Conservation (phyloP, 1,284 basidiomycete genomes). For the Testicularia cyperi region DNA sequence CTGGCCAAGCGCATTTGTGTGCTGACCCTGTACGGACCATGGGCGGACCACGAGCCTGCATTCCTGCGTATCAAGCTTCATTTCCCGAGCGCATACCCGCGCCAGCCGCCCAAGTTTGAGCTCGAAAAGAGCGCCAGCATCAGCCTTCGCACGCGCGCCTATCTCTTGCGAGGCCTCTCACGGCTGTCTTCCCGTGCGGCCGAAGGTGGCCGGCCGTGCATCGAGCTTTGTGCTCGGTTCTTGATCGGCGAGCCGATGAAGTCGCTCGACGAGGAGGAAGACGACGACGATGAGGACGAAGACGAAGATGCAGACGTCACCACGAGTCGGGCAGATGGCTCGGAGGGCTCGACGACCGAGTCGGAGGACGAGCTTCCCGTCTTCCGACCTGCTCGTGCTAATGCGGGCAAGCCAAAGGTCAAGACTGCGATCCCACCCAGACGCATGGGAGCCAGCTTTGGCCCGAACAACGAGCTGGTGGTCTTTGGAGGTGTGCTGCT, state of each 20-base stretch:
- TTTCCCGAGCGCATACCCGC: conserved; percentile 50
- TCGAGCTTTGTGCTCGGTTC: conserved; percentile 45
- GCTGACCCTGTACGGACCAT: conserved; percentile 53
- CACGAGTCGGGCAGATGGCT: conserved; percentile 9
- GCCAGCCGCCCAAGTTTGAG: conserved; percentile 43
- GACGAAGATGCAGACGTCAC: conserved; percentile 4
- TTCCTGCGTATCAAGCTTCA: conserved; percentile 51
- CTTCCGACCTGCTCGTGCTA: conserved; percentile 9
- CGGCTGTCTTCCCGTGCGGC: conserved; percentile 28
- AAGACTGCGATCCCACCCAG: conserved; percentile 22
- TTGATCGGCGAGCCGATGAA: conserved; percentile 46
- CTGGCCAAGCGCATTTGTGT: conserved; percentile 46
- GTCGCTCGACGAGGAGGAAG: conserved; percentile 20
- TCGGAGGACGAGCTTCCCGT: conserved; percentile 11
- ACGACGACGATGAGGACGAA: conserved; percentile 3
- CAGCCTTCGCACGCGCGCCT: conserved; percentile 48
- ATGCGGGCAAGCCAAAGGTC: neutral
- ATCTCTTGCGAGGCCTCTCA: conserved; percentile 37
- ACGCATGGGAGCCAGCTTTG: conserved; percentile 37
- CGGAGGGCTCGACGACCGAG: conserved; percentile 9
- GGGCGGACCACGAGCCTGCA: conserved; percentile 46
- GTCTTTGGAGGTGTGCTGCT: conserved; percentile 27
- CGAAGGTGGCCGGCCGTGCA: conserved; percentile 16
- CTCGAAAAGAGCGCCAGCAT: conserved; percentile 54
- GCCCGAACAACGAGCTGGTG: conserved; percentile 34